Evolutionary conservation across 768 basidiomycete genomes (phyloP).

Genomic region (Paxillus involutus): DNA sequence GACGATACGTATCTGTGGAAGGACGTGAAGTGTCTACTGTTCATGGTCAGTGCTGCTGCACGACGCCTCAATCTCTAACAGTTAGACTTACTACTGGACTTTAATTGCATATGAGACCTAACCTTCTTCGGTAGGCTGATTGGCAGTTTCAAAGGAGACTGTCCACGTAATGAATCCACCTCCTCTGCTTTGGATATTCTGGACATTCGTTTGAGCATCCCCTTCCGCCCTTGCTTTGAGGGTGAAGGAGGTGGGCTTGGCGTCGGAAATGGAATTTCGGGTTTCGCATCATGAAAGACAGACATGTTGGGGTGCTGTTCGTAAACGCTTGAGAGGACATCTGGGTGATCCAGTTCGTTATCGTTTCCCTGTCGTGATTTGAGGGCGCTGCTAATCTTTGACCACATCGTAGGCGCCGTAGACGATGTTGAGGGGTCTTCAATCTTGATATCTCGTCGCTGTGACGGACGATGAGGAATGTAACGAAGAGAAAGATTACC

Average conservation of each 20-base stretch:
- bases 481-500: not conserved
- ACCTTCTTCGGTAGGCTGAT: slow-evolving; percentile 52
- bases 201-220: slow-evolving; percentile 56
- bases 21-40: slow-evolving; percentile 32
- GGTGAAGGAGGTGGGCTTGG: slow-evolving; percentile 49
- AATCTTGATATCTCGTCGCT: not conserved
- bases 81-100: slow-evolving; percentile 37
- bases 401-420: slow-evolving; percentile 48
- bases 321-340: slow-evolving; percentile 51
- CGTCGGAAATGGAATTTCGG: slow-evolving; percentile 30
- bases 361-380: slow-evolving; percentile 38
- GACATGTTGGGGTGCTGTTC: slow-evolving; percentile 66
- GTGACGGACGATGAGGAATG: not conserved
- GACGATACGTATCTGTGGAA: slow-evolving; percentile 40
- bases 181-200: slow-evolving; percentile 42
- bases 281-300: slow-evolving; percentile 43
- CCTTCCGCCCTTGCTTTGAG: slow-evolving; percentile 44
- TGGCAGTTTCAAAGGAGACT: slow-evolving; percentile 30
- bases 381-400: slow-evolving; percentile 57
- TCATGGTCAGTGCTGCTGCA: slow-evolving; percentile 7
- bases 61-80: not conserved
- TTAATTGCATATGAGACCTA: slow-evolving; percentile 39
- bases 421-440: not conserved
- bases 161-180: slow-evolving; percentile 27
- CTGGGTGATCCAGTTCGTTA: slow-evolving; percentile 23